Evolutionary conservation across 208 protist genomes (phyloP).

Genomic region (Strigomonas oncopelti): DNA sequence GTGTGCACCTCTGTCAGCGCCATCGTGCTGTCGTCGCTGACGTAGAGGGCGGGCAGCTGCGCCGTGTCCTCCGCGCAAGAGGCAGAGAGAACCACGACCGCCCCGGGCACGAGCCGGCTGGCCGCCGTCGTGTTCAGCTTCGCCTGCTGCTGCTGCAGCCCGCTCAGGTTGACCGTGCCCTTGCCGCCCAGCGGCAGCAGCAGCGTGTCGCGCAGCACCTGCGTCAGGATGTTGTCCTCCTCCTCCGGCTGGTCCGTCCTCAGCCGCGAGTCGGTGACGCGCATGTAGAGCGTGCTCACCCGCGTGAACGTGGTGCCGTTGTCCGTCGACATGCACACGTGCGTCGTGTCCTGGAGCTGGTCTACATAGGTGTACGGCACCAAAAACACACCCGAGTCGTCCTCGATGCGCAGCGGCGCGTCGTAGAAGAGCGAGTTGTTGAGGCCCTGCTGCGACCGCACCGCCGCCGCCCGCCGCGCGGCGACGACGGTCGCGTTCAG

Average conservation of each 20-base stretch:
- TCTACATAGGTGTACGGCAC: conserved; percentile 37
- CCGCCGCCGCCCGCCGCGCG: neutral
- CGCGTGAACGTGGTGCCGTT: conserved; percentile 35
- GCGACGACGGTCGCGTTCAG: neutral
- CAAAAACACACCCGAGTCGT: conserved; percentile 58
- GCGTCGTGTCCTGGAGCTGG: conserved; percentile 20
- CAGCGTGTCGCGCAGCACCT: conserved; percentile 49
- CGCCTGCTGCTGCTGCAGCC: conserved; percentile 17
- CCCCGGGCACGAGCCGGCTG: neutral
- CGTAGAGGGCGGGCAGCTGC: conserved; percentile 35
- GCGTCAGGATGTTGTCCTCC: conserved; percentile 33
- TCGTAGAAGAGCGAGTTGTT: conserved; percentile 54
- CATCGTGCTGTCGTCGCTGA: conserved; percentile 30
- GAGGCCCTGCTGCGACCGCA: conserved; percentile 26
- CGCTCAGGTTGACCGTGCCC: conserved; percentile 47
- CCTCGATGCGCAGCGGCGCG: conserved; percentile 48
- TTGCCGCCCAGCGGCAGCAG: conserved; percentile 45
- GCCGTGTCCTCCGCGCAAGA: conserved; percentile 42
- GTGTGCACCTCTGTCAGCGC: conserved; percentile 46
- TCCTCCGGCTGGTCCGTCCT: conserved; percentile 30
- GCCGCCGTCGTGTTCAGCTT: conserved; percentile 1
- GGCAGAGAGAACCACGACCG: neutral
- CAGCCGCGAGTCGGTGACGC: conserved; percentile 38
- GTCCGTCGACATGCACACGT: conserved; percentile 54
- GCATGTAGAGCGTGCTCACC: conserved; percentile 27